A percentile compares a stretch with the other conserved stretches of the same genome.
Conservation (phyloP, 2,329 filamentous ascomycete genomes). For the Cercospora sp. region DNA sequence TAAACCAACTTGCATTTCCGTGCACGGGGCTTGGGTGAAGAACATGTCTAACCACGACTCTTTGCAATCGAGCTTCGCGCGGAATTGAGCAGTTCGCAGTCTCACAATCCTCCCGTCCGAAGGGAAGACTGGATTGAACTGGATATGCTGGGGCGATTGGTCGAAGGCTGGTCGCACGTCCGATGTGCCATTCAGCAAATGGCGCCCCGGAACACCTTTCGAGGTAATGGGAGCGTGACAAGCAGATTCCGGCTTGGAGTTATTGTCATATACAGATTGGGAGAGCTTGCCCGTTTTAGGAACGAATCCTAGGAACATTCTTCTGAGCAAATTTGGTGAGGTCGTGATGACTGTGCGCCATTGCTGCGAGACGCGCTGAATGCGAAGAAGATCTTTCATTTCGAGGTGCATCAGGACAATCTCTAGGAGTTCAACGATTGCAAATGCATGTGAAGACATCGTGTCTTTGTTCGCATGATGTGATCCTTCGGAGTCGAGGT, state of each 20-base stretch:
- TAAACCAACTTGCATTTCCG: slow-evolving; percentile 12
- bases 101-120: slow-evolving; percentile 18
- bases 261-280: slow-evolving; percentile 12
- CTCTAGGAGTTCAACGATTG: slow-evolving; percentile 21
- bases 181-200: neutral
- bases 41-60: slow-evolving; percentile 26
- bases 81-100: slow-evolving; percentile 18
- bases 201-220: neutral
- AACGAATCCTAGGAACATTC: slow-evolving; percentile 18
- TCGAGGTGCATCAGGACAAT: slow-evolving; percentile 17
- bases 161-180: neutral
- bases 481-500: neutral
- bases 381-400: slow-evolving; percentile 19
- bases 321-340: slow-evolving; percentile 18
- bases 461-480: neutral
- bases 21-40: slow-evolving; percentile 22
- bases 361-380: slow-evolving; percentile 17
- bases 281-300: slow-evolving; percentile 13
- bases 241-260: neutral
- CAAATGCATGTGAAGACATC: neutral
- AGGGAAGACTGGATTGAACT: slow-evolving; percentile 22
- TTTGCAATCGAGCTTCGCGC: neutral
- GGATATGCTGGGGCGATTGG: neutral
- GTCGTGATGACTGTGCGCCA: slow-evolving; percentile 18
- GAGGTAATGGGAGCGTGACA: neutral